A percentile compares a stretch with the other conserved stretches of the same genome.
phyloP scores from a whole-genome alignment of 129 eudicot species.

The Flaveria bidentis region DNA sequence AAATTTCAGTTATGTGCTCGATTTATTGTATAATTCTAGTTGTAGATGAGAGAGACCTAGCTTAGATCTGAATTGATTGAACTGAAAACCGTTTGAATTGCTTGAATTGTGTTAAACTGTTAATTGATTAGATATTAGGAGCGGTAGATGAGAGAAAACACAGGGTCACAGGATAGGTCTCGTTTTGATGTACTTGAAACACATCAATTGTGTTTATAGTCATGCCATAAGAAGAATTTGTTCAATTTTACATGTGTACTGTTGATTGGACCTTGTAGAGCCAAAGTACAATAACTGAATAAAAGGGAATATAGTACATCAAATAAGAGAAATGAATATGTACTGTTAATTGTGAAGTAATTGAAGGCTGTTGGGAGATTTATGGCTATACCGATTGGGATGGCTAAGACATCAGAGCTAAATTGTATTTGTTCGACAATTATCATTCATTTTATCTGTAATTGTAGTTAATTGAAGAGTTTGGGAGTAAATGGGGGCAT shows the following conservation, averaged over 20 bases:
- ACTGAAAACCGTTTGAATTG: constrained; percentile 5
- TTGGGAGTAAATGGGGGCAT: no score
- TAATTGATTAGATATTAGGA: background rate
- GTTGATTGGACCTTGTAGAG: background rate
- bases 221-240: background rate
- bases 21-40: constrained; percentile 1
- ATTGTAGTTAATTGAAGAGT: no score
- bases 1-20: background rate
- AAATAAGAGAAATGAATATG: background rate
- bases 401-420: no score
- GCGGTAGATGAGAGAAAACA: background rate
- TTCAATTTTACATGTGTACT: background rate
- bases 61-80: constrained; percentile 5
- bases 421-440: no score
- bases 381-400: no score
- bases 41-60: background rate
- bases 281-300: background rate
- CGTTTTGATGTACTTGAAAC: background rate
- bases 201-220: background rate
- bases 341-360: background rate
- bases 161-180: background rate
- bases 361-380: background rate
- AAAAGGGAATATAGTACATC: background rate
- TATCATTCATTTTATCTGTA: no score
- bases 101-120: background rate